Conservation (phyloP, 148 eudicot genomes). For the Diospyros lotus region DNA sequence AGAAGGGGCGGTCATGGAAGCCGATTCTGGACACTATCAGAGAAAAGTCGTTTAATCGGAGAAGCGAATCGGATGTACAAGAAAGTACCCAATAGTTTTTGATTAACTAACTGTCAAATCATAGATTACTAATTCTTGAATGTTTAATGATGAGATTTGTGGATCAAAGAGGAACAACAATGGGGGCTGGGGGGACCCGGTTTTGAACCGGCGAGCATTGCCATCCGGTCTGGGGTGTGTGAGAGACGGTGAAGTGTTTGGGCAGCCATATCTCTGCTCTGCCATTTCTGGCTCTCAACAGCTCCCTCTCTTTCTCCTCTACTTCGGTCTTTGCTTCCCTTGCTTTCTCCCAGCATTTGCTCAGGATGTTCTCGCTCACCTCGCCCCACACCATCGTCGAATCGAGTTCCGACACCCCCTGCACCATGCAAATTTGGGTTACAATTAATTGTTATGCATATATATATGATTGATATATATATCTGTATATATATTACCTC, state of each 20-base stretch:
- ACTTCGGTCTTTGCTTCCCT: conserved; percentile 52
- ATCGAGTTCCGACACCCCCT: conserved; percentile 57
- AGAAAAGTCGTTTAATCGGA: conserved; percentile 27
- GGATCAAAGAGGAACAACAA: conserved; percentile 44
- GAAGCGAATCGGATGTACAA: conserved; percentile 32
- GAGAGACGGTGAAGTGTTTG: conserved; percentile 52
- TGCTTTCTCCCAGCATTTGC: conserved; percentile 69
- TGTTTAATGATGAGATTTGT: too few relatives aligned
- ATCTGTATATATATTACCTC: too few relatives aligned
- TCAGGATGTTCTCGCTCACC: conserved; percentile 58
- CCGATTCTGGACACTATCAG: conserved; percentile 30
- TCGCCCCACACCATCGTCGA: conserved; percentile 71
- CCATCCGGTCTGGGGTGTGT: conserved; percentile 52
- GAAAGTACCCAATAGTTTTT: conserved; percentile 7
- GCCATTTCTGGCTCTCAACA: conserved; percentile 33
- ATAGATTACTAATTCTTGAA: too few relatives aligned
- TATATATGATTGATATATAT: too few relatives aligned
- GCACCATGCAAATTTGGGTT: too few relatives aligned
- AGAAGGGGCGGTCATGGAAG: conserved; percentile 28
- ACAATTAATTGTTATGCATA: too few relatives aligned
- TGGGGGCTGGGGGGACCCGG: conserved; percentile 62
- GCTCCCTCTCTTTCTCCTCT: conserved; percentile 61
- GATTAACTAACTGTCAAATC: too few relatives aligned
- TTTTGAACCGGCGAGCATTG: conserved; percentile 49
- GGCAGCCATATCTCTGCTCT: conserved; percentile 51